Evolutionary conservation across 306 rosid species (phyloP), one percentile per base, ranked within the genome.

Genomic region (Carpinus viminea): DNA sequence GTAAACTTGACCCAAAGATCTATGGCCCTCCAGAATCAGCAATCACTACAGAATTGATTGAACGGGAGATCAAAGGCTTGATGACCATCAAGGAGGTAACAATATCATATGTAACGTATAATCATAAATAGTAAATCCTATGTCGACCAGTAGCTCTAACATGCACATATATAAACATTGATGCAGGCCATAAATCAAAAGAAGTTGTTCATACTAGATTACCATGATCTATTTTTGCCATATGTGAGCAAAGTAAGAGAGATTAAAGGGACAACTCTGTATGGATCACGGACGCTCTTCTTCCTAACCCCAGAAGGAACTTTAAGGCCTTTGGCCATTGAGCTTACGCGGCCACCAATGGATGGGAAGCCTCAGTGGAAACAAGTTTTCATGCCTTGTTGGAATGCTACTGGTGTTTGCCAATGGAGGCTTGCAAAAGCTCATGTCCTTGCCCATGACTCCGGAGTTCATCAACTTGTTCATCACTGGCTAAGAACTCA

Each of bases 401-500:
- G 91, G 91, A 81, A 92, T 74, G 80, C 98, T 15, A 92, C 97
- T 8, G 77, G 68, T 2, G 81, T 87, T 50, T 94, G 97, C 97
- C 93, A 92, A 12, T 94, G 98, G 98, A 88, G 97, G 78, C 65
- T 94, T 16, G 98, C 98, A 68, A 92, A 92, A 80, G 83, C 91
- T 74, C 98, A 94, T 76, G 89, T 92, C 73, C 89, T 91, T 70
- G 92, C 98, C 54, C 97, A 94, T 72, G 97, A 94, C 74, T 72
- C 95, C 38, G 92, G 95, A 41, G 78, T 80, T 85, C 97, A 94
- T 75, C 97, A 94, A 76, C 97, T 94, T 20, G 90, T 92, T 61
- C 87, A 80, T 74, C 98, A 94, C 68, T 94, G 98, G 98, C 72
- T 94, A 20, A 73, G 98, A 75, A 95, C 98, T 62, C 98, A 95